Base-by-base conservation (phyloP, 768 basidiomycete genomes). In the Phylloporus sp. region DNA sequence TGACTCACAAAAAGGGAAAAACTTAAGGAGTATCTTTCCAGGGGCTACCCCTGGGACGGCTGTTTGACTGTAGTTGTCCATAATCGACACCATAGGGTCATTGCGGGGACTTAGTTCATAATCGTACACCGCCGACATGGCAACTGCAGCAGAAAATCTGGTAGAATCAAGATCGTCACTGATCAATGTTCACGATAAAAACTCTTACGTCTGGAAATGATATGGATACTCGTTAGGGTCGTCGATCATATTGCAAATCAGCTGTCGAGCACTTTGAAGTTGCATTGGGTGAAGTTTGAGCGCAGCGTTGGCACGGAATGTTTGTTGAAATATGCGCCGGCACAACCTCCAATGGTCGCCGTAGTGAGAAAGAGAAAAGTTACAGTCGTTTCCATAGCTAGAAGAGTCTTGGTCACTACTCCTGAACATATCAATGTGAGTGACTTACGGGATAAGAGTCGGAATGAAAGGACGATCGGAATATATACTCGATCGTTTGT, bases 111-210 rank as follows among this genome's bases (percentile, higher is more conserved):
- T 40, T 9, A 55, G 45, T 6, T 62, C 55, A 18, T 62, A 60
- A 36, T 47, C 61, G 24, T 59, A 55, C 22, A 56, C 34, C 8
- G 22, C 34, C 15, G 45, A 47, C 32, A 62, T 47, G 8, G 58
- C 57, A 43, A 74, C 66, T 58, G 67, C 50, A 62, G 58, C 64
- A 9, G 72, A 54, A 34, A 64, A 56, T 35, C 73, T 72, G 24
- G n/a, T n/a, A 9, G 39, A 24, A 20, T 40, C 22, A 29, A n/a
- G 2, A 9, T 16, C 3, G 11, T 4, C 4, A 10, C 22, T 4
- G n/a, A 41, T 12, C n/a, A 41, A 23, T 13, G 32, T 23, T 18
- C 28, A 6, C 9, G 18, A 44, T 28, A 15, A 11, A 26, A n/a
- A 11, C 3, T 13, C 51, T 48, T 38, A 57, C 39, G 49, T 57